Evolutionary conservation across 441 rosid species (phyloP), one percentile per base, ranked within the genome.

Genomic region (Hypseocharis bilobata): DNA sequence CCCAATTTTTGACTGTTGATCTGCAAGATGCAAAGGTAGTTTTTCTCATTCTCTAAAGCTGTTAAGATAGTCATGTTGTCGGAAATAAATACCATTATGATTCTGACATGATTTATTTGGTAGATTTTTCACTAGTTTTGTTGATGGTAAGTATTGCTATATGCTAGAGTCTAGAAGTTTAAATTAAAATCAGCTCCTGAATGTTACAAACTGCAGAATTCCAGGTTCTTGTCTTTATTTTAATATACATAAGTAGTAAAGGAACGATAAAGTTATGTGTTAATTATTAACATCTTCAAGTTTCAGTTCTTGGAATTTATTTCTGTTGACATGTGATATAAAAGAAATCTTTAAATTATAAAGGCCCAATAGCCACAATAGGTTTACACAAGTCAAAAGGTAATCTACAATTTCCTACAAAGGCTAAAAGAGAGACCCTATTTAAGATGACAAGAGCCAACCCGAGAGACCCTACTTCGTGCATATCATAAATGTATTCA

Each of bases 11-110:
- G 72, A 80, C 69, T 56, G 84, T 75, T 62, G 96, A 88, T 82
- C 80, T 91, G 68, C 89, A 82, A 74, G 89, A 84, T 65, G 91
- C 75, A 29, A 87, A 86, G 96, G 98, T 91, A 78, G 60, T 55
- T 66, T 29, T 55, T 25, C 42, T 63, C 29, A 27, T 60, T 62
- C 60, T 26, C 55, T 68, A 60, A 65, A 34, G 54, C 26, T 59
- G 44, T 20, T 42, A 13, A 8, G 17, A 40, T 63, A 20, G 8
- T 26, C 23, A 42, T n/a, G 8, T 28, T 17, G 5, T 64, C 19
- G 4, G 16, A 17, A 30, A 28, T 32, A 38, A 51, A 22, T 11
- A 51, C 19, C 54, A 16, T 47, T 19, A 47, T 1, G 5, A 47
- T 47, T 22, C 2, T 0, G 20, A 1, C 10, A 17, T 2, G 22